phyloP scores from a whole-genome alignment of 768 basidiomycete genomes.

The Collybiopsis confluens region DNA sequence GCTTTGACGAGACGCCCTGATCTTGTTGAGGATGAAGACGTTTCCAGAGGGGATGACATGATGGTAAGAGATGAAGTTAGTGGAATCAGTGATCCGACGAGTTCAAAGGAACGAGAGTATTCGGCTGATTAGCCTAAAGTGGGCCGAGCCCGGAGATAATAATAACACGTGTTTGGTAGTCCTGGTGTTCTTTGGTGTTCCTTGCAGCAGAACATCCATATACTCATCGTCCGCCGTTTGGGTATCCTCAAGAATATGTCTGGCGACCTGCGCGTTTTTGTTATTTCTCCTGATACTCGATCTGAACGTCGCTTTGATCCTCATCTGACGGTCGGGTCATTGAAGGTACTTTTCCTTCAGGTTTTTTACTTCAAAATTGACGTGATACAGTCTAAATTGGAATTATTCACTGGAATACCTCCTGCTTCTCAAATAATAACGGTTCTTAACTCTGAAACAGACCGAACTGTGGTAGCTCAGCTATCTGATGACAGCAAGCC shows the following conservation, averaged over 20 bases:
- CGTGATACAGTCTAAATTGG: constrained; percentile 63
- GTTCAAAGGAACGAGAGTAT: no score
- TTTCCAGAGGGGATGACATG: no score
- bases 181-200: background rate
- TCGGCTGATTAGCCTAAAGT: no score
- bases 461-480: constrained; percentile 41
- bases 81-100: no score
- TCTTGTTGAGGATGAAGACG: no score
- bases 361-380: constrained; percentile 11
- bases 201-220: background rate
- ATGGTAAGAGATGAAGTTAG: no score
- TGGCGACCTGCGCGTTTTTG: constrained; percentile 61
- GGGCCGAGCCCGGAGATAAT: no score
- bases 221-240: background rate
- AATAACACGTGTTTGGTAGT: background rate
- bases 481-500: constrained; percentile 65
- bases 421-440: constrained; percentile 65
- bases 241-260: constrained; percentile 26
- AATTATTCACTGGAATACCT: constrained; percentile 89
- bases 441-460: constrained; percentile 55
- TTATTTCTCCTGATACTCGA: constrained; percentile 83
- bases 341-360: constrained; percentile 59
- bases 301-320: constrained; percentile 86
- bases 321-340: constrained; percentile 65
- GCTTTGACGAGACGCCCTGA: no score